phyloP scores from a whole-genome alignment of 352 stramenopile genomes.

The Stramenopiles sp. region DNA sequence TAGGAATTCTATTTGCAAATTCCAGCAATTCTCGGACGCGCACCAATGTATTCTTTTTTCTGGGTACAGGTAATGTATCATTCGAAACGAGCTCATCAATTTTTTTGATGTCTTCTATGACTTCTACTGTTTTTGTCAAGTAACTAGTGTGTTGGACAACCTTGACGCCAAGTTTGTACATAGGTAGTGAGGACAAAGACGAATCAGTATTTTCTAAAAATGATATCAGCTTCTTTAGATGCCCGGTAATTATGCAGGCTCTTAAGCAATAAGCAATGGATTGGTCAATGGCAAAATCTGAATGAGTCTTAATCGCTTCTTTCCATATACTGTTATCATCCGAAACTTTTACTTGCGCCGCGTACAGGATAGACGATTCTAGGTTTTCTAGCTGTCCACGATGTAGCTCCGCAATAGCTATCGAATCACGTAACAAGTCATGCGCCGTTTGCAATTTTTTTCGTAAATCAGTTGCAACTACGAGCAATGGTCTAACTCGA shows the following conservation, averaged over 20 bases:
- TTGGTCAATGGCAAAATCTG: neutral
- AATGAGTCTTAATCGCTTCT: neutral
- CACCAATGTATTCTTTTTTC: neutral
- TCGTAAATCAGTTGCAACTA: neutral
- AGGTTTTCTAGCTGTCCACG: neutral
- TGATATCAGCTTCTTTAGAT: neutral
- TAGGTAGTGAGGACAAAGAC: neutral
- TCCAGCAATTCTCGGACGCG: neutral
- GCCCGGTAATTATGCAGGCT: neutral
- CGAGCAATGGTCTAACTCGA: neutral
- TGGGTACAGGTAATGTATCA: neutral
- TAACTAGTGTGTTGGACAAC: neutral
- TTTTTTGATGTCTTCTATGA: neutral
- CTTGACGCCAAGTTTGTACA: neutral
- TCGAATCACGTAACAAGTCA: neutral
- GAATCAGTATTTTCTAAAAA: neutral
- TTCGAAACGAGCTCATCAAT: neutral
- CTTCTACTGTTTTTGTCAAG: neutral
- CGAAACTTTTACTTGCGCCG: constrained; percentile 2
- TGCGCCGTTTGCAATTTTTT: constrained; percentile 4
- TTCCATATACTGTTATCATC: neutral
- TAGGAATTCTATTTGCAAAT: constrained; percentile 2
- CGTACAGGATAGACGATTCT: neutral
- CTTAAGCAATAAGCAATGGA: neutral
- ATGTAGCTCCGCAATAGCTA: neutral